Evolutionary conservation across 2,329 filamentous ascomycete genomes (phyloP).

Genomic region (Alternaria sp.): DNA sequence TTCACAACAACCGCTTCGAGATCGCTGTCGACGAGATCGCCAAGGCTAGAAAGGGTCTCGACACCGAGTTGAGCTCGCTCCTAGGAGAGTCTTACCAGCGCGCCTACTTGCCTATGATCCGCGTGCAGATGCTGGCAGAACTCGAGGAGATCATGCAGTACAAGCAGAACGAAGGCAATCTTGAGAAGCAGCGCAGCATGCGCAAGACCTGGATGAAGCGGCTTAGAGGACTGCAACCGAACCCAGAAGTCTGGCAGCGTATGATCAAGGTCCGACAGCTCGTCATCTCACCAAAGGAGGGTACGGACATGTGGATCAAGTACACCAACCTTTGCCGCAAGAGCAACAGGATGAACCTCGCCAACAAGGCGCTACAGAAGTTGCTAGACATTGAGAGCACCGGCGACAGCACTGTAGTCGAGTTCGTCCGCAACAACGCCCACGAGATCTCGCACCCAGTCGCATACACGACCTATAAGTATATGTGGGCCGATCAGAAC

Average conservation of each 20-base stretch:
- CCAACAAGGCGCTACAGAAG: slow-evolving; percentile 91
- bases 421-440: slow-evolving; percentile 42
- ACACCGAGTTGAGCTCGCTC: slow-evolving; percentile 92
- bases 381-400: slow-evolving; percentile 64
- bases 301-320: slow-evolving; percentile 99
- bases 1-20: slow-evolving; percentile 94
- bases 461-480: slow-evolving; percentile 96
- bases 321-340: slow-evolving; percentile 98
- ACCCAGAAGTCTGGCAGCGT: slow-evolving; percentile 97
- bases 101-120: slow-evolving; percentile 96
- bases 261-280: slow-evolving; percentile 95
- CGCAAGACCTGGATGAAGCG: slow-evolving; percentile 94
- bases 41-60: slow-evolving; percentile 88
- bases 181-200: slow-evolving; percentile 88
- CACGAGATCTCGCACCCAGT: slow-evolving; percentile 73
- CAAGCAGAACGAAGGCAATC: slow-evolving; percentile 83
- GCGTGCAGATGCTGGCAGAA: slow-evolving; percentile 98
- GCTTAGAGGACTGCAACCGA: slow-evolving; percentile 91
- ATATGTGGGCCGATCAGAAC: slow-evolving; percentile 79
- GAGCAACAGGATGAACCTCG: slow-evolving; percentile 89
- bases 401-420: slow-evolving; percentile 40
- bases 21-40: slow-evolving; percentile 89
- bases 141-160: slow-evolving; percentile 97
- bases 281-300: slow-evolving; percentile 89
- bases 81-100: slow-evolving; percentile 99